A percentile compares a stretch with the other conserved stretches of the same genome.
Evolutionary conservation across 352 stramenopile genomes (phyloP).

Genomic region (Pythium coloratum): DNA sequence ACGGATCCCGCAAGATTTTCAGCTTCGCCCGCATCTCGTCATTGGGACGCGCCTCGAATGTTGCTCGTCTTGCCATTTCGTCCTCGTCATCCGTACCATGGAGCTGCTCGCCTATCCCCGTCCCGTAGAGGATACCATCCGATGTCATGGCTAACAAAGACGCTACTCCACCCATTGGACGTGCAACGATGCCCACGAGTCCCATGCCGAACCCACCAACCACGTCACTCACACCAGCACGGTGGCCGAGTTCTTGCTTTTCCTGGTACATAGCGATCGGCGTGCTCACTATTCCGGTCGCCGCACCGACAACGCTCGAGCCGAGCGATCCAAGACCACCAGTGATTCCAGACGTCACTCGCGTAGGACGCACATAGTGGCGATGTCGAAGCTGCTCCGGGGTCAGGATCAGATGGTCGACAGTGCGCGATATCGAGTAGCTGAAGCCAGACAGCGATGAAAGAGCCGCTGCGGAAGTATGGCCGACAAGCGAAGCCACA

Average conservation of each 20-base stretch:
- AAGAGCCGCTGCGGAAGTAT: constrained; percentile 66
- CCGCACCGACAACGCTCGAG: constrained; percentile 73
- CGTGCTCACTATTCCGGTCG: constrained; percentile 73
- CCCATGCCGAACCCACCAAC: constrained; percentile 76
- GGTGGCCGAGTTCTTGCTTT: constrained; percentile 55
- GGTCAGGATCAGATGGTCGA: constrained; percentile 78
- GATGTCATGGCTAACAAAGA: constrained; percentile 77
- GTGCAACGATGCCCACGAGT: constrained; percentile 74
- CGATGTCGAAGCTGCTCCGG: constrained; percentile 57
- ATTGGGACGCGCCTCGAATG: constrained; percentile 59
- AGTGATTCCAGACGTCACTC: constrained; percentile 61
- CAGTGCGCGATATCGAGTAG: constrained; percentile 77
- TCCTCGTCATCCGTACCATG: constrained; percentile 32
- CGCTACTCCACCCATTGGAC: constrained; percentile 74
- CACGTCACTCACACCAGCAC: constrained; percentile 61
- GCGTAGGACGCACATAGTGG: constrained; percentile 66
- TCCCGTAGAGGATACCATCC: constrained; percentile 69
- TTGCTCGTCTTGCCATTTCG: constrained; percentile 11
- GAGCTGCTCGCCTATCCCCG: constrained; percentile 41
- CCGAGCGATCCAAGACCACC: constrained; percentile 68
- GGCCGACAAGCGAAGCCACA: constrained; percentile 69
- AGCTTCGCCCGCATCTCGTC: constrained; percentile 78
- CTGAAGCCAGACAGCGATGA: constrained; percentile 79
- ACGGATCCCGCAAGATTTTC: constrained; percentile 58
- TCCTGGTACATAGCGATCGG: constrained; percentile 77